These are phyloP conservation scores for Lasiodiplodia hormozganensis DNA, from an alignment of 2,329 filamentous ascomycete genomes.

Conservation along the genomic window DNA sequence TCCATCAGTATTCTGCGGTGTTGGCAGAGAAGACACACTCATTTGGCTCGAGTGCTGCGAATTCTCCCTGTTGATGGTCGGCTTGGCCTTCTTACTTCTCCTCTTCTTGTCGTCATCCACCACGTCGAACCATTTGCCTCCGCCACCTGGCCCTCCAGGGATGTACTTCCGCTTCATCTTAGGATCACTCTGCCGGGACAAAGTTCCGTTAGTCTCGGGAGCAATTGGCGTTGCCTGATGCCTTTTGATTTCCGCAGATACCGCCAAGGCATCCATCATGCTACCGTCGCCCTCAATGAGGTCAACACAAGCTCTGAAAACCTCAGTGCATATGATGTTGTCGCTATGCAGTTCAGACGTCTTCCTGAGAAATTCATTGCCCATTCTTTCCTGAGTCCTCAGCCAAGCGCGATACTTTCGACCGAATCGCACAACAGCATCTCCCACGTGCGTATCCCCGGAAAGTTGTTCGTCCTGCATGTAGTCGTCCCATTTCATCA, in stretches of 20 bases:
- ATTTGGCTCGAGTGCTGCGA: conserved; percentile 2
- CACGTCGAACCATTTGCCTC: conserved; percentile 2
- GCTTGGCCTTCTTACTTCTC: background rate
- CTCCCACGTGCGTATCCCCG: conserved; percentile 43
- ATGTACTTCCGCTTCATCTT: conserved; percentile 16
- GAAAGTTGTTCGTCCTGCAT: conserved; percentile 46
- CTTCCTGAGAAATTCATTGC: conserved; percentile 42
- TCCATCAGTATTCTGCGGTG: conserved; percentile 15
- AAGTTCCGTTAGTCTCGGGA: background rate
- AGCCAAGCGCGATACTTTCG: conserved; percentile 37
- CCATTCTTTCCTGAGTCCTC: conserved; percentile 33
- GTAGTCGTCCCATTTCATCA: conserved; percentile 46
- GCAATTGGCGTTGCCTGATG: background rate
- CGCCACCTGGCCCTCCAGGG: conserved; percentile 12
- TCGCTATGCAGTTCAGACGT: conserved; percentile 41
- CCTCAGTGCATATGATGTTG: conserved; percentile 37
- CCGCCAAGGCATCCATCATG: conserved; percentile 6
- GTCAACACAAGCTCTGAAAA: conserved; percentile 33
- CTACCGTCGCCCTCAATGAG: background rate
- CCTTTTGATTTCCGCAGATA: conserved; percentile 10
- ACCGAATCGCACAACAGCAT: conserved; percentile 50
- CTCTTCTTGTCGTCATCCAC: conserved; percentile 3
- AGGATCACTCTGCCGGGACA: background rate
- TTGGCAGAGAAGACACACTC: background rate
- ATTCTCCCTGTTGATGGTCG: background rate